Base-by-base conservation (phyloP, 2,329 filamentous ascomycete species). In the Graphium sp. region DNA sequence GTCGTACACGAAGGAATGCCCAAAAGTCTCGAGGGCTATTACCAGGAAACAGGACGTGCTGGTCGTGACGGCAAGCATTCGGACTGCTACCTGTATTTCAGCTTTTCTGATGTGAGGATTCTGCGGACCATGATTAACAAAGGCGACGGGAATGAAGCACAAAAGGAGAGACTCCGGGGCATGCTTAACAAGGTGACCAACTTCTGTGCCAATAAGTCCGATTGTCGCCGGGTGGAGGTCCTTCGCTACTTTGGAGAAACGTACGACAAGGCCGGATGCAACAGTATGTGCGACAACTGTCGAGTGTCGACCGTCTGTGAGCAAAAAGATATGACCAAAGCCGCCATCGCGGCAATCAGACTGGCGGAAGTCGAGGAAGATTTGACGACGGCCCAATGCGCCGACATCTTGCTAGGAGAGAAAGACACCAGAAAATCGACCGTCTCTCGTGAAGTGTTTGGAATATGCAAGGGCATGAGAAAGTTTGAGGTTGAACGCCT, bases 11-110 rank as follows among this genome's bases (percentile, higher is more conserved):
- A 92, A 42, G 80, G 74, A 24, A 62, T 98, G 5, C 89, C 89
- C 2, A 95, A 98, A 52, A 94, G 83, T 41, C 58, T 98, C 30
- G 89, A 98, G 53, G 89, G 89, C 1, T 98, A 98, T 49, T 98
- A 98, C 45, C 89, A 98, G 47, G 89, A 98, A 50, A 98, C 89
- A 24, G 89, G 89, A 2, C 78, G 89, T 41, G 89, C 91, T 33
- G 89, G 89, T 6, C 72, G 89, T 47, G 89, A 98, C 48, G 87
- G 87, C 7, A 73, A 82, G 39, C 66, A 65, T 13, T 94, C 89
- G 6, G 75, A 79, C 33, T 98, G 89, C 54, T 89, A 85, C 47
- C 65, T 98, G 10, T 95, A 77, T 51, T 98, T 89, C 43, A 71
- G 72, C 24, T 92, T 82, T 43, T 65, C 58, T 34, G 89, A 98